Evolutionary conservation across 2,329 filamentous ascomycete species (phyloP), one percentile per base, ranked within the genome.

Genomic region (Fusarium brevicatenulatum): DNA sequence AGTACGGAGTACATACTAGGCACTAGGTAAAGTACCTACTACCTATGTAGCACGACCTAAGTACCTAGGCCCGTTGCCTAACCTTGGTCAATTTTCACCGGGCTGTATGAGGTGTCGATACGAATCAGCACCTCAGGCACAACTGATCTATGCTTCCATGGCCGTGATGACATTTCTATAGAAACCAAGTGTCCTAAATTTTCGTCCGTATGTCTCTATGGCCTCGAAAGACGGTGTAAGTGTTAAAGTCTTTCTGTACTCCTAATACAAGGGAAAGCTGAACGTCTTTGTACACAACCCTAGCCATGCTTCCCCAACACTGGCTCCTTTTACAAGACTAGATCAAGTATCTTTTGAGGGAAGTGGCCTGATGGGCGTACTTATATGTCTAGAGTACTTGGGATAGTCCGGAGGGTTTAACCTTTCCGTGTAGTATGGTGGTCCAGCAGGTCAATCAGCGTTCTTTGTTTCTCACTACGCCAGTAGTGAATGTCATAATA

Each of bases 161-260:
- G 21, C 8, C 7, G 46, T 32, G 46, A 32, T 49, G 46, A 18
- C 46, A 49, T 49, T 32, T 23, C 28, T 32, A n/a, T 23, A 49
- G 46, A 19, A 49, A 49, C 18, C 13, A 32, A 16, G 32, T 12
- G 21, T n/a, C 28, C 28, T 49, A 49, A 43, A 32, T 7, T 30
- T 46, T 50, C 11, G 11, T 32, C 42, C 18, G 19, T 56, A 68
- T 50, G 32, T 28, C 49, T 68, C 30, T 36, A 43, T 21, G 18
- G 23, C 53, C 53, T 55, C 60, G 34, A 68, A 68, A 52, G 59
- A 54, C 66, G 70, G 71, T 68, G 58, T 64, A 47, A 43, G 46
- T 52, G 46, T 34, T 43, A 49, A 39, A 23, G 11, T 18, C 40
- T 57, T 47, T 55, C 53, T 65, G 50, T 60, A 52, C 39, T 49